Evolutionary conservation across 352 stramenopile genomes (phyloP).

Genomic region (Globisporangium apiculatum): DNA sequence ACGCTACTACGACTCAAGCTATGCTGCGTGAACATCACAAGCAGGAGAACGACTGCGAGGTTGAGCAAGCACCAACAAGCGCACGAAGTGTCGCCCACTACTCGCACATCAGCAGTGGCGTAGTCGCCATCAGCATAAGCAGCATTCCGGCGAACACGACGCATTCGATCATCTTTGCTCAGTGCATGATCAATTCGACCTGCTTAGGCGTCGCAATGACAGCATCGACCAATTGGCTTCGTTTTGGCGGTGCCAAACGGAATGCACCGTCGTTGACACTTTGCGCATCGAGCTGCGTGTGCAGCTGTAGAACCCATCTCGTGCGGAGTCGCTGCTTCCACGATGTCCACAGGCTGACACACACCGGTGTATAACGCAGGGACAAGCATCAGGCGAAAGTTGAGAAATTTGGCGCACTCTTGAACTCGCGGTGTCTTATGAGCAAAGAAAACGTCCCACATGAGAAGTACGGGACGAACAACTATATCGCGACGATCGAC

Average conservation of each 20-base stretch:
- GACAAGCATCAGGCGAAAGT: slow-evolving; percentile 2
- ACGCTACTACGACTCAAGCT: too few species aligned
- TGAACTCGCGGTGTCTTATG: slow-evolving; percentile 4
- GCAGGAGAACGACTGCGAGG: too few species aligned
- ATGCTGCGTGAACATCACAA: too few species aligned
- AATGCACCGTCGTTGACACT: neutral
- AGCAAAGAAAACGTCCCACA: slow-evolving; percentile 9
- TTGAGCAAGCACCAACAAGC: too few species aligned
- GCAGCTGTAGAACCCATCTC: slow-evolving; percentile 1
- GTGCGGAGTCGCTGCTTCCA: slow-evolving; percentile 2
- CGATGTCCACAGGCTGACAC: slow-evolving; percentile 7
- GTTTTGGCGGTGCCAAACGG: neutral
- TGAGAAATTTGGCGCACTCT: neutral
- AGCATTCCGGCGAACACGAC: neutral
- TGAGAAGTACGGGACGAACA: neutral
- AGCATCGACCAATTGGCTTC: neutral
- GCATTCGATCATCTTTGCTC: neutral
- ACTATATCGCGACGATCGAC: neutral
- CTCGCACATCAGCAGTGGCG: too few species aligned
- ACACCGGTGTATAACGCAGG: slow-evolving; percentile 2
- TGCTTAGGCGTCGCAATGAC: neutral
- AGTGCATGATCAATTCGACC: neutral
- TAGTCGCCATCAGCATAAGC: neutral
- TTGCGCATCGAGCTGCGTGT: slow-evolving; percentile 3
- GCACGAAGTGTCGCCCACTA: too few species aligned